Conservation (phyloP, 768 basidiomycete genomes). For the Leccinum aurantiacum region DNA sequence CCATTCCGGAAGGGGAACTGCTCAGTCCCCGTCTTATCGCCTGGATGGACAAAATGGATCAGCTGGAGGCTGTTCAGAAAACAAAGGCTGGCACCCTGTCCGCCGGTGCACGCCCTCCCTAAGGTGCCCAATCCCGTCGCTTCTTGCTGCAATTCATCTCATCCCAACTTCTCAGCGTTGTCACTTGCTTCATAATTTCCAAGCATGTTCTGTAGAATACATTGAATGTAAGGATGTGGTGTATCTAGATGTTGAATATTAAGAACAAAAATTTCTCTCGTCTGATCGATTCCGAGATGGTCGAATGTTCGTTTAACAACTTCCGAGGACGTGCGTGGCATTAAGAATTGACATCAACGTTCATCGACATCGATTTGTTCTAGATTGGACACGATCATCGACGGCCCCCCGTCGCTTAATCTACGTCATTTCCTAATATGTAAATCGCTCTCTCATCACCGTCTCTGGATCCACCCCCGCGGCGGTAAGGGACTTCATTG, state of each 20-base stretch:
- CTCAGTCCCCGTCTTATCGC: slow-evolving; percentile 21
- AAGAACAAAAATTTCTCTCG: not conserved
- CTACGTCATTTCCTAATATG: slow-evolving; percentile 17
- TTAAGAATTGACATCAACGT: not conserved
- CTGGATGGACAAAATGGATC: slow-evolving; percentile 30
- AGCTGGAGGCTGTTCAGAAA: slow-evolving; percentile 24
- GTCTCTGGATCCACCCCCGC: slow-evolving; percentile 25
- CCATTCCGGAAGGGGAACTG: slow-evolving; percentile 28
- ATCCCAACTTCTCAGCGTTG: not conserved
- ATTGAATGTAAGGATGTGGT: not conserved
- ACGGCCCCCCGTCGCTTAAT: not conserved
- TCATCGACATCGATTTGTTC: not conserved
- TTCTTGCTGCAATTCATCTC: not conserved
- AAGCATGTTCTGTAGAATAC: not conserved
- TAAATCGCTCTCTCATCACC: slow-evolving; percentile 27
- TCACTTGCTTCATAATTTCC: not conserved
- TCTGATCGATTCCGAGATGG: not conserved
- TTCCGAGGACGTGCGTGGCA: not conserved
- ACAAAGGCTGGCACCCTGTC: slow-evolving; percentile 29
- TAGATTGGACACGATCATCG: not conserved
- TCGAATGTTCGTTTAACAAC: not conserved
- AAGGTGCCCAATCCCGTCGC: not conserved
- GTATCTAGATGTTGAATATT: not conserved
- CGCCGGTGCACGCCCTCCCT: slow-evolving; percentile 27
- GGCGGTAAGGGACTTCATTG: slow-evolving; percentile 22